Percentiles rank a stretch among this genome's conserved stretches.
Conservation (phyloP, 2,329 filamentous ascomycete species). For the Microthyrium microscopicum region DNA sequence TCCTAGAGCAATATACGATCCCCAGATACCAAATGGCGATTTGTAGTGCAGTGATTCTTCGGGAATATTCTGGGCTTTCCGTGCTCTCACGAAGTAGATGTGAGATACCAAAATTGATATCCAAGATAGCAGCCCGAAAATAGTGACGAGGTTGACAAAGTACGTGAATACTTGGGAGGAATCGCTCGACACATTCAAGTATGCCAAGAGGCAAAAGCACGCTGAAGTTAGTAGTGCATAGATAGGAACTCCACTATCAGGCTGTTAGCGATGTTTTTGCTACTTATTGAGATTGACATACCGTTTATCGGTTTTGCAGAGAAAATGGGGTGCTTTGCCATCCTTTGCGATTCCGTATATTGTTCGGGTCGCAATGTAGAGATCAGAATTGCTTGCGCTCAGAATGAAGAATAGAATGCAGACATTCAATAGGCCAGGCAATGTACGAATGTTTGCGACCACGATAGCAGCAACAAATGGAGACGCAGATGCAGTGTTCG, state of each 20-base stretch:
- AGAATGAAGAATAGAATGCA: conserved; percentile 64
- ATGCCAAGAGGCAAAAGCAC: conserved; percentile 48
- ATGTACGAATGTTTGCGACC: conserved; percentile 42
- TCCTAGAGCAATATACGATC: conserved; percentile 49
- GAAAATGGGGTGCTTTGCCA: conserved; percentile 53
- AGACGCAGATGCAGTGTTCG: conserved; percentile 42
- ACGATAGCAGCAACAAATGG: conserved; percentile 62
- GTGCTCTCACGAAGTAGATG: conserved; percentile 31
- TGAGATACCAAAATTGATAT: conserved; percentile 32
- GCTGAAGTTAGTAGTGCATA: conserved; percentile 46
- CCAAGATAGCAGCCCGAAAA: conserved; percentile 28
- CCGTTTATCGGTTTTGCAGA: conserved; percentile 54
- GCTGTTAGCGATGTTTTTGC: too few species aligned
- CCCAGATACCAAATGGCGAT: conserved; percentile 54
- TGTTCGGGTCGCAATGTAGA: conserved; percentile 58
- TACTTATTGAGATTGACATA: too few species aligned
- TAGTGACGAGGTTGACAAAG: conserved; percentile 29
- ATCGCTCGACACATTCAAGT: conserved; percentile 30
- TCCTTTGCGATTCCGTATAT: conserved; percentile 58
- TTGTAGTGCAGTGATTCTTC: conserved; percentile 34
- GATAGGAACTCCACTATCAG: conserved; percentile 56
- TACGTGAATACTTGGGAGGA: conserved; percentile 28
- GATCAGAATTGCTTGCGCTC: conserved; percentile 59
- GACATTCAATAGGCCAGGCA: conserved; percentile 55
- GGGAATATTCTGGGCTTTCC: conserved; percentile 28